Evolutionary conservation across 306 rosid species (phyloP).

Genomic region (Vicia sativa): DNA sequence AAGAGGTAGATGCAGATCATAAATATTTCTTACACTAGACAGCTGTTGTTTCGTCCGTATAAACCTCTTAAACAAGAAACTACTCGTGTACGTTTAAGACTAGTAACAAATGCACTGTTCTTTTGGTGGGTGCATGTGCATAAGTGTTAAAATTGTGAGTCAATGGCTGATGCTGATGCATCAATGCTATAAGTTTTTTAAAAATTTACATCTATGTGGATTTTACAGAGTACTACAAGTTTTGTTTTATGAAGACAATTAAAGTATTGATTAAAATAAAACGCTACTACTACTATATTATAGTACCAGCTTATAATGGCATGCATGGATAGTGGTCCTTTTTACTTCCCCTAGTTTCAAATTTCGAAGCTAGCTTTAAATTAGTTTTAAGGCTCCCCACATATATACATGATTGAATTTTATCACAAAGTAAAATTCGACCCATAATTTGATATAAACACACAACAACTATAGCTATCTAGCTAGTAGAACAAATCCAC

Average conservation of each 20-base stretch:
- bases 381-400: slow-evolving; percentile 28
- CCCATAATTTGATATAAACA: slow-evolving; percentile 27
- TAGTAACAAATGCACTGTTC: slow-evolving; percentile 29
- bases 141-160: slow-evolving; percentile 4
- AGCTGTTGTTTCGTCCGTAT: slow-evolving; percentile 38
- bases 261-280: too few species aligned
- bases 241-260: too few species aligned
- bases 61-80: neutral
- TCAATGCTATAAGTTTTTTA: too few species aligned
- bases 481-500: slow-evolving; percentile 25
- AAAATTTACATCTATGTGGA: too few species aligned
- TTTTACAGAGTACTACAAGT: too few species aligned
- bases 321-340: slow-evolving; percentile 44
- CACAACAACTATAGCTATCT: neutral
- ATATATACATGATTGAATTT: slow-evolving; percentile 16
- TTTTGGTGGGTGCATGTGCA: slow-evolving; percentile 35
- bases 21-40: slow-evolving; percentile 30
- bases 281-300: too few species aligned
- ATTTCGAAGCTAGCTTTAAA: slow-evolving; percentile 37
- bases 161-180: slow-evolving; percentile 8
- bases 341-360: slow-evolving; percentile 27
- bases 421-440: slow-evolving; percentile 27
- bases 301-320: slow-evolving; percentile 15
- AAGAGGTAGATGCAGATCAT: slow-evolving; percentile 36
- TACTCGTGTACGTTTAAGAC: slow-evolving; percentile 7